These are phyloP conservation scores for Lentinula sp. DNA, from an alignment of 768 basidiomycete genomes.

Conservation along the genomic window DNA sequence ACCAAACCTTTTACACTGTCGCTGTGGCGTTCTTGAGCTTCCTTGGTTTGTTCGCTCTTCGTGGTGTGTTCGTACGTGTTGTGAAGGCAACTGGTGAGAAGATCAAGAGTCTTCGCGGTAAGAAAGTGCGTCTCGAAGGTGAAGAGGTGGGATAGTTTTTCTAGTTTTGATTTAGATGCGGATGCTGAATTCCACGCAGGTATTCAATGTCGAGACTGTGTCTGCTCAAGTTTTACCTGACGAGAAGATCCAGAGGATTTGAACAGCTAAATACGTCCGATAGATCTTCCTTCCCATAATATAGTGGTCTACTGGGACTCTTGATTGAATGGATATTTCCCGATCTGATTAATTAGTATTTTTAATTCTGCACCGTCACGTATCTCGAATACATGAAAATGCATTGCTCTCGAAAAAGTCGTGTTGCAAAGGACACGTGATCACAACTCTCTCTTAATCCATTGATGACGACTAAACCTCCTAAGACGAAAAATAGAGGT, in stretches of 20 bases:
- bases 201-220: background rate
- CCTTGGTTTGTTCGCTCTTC: conserved; percentile 28
- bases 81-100: conserved; percentile 16
- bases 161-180: background rate
- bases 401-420: no score
- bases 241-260: background rate
- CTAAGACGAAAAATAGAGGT: background rate
- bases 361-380: background rate
- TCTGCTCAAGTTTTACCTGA: background rate
- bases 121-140: conserved; percentile 1
- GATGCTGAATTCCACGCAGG: background rate
- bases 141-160: background rate
- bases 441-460: background rate
- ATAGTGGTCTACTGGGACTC: background rate
- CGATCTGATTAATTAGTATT: background rate
- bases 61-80: conserved; percentile 19
- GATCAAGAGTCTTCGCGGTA: background rate
- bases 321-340: background rate
- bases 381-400: background rate
- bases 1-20: conserved; percentile 27
- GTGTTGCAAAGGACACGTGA: background rate
- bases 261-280: background rate
- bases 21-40: conserved; percentile 33
- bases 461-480: background rate
- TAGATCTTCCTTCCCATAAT: no score